Base-by-base conservation (phyloP, 2,329 filamentous ascomycete species). In the Clonostachys byssicola region DNA sequence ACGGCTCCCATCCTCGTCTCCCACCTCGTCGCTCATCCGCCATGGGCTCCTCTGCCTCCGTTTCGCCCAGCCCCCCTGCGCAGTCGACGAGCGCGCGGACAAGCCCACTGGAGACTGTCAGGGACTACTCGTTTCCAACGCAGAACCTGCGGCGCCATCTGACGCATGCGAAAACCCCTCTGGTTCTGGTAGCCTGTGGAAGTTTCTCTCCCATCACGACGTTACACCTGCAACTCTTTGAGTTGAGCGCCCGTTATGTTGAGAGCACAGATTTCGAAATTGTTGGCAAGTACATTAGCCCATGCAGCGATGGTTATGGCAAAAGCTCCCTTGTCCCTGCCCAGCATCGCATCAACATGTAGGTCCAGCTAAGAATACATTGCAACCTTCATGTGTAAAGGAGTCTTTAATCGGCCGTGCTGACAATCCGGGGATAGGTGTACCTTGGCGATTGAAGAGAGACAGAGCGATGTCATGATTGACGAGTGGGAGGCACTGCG, bases 201-300 rank as follows among this genome's bases (percentile, higher is more conserved):
- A 78, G 74, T 60, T 90, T 89, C 67, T 87, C 83, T 0, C 86
- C 86, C n/a, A 81, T 85, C 46, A 88, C 84, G 5, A 86, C 85
- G 58, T 76, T 89, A 30, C 88, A 92, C 62, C 71, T 92, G 51
- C 83, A 87, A 62, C 91, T 92, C 85, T 91, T 92, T 61, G 86
- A 89, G 59, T 88, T 92, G 81, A 87, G 87, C 4, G 81, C 83
- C 57, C 87, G 91, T 66, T 89, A 84, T 64, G 84, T 83, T 54
- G 81, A 85, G 64, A 85, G 83, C 62, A 56, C 52, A 20, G 73
- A 88, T 46, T 95, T 86, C 60, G 89, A 95, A 64, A 80, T 95
- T 16, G 78, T 95, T 38, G 90, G 88, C 52, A 89, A 88, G 47
- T 95, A 92, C 63, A 73, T 56, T 43, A 54, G 51, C 44, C 54